Evolutionary conservation across 257 asterid species (phyloP).

Genomic region (Salvia splendens): DNA sequence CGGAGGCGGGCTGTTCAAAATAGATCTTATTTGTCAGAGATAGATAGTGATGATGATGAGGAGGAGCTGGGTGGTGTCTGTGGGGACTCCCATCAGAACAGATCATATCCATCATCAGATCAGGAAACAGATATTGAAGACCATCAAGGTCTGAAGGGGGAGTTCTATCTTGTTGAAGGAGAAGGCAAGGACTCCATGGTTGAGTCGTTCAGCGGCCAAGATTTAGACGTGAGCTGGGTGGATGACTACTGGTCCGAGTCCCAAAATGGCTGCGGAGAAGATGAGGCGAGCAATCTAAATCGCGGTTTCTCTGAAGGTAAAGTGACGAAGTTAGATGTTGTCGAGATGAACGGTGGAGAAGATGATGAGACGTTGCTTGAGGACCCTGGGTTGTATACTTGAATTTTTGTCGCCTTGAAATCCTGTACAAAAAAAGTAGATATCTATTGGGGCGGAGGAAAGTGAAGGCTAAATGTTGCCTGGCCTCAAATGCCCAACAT

Average conservation of each 20-base stretch:
- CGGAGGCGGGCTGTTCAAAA: constrained; percentile 71
- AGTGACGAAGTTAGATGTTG: constrained; percentile 28
- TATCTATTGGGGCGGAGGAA: neutral
- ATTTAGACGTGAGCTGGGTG: constrained; percentile 41
- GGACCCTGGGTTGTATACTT: constrained; percentile 26
- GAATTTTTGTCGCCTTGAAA: neutral
- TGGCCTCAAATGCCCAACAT: constrained; percentile 17
- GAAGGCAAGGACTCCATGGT: constrained; percentile 56
- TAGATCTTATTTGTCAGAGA: constrained; percentile 56
- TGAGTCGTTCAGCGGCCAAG: constrained; percentile 51
- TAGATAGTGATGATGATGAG: constrained; percentile 90
- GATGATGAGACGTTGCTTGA: constrained; percentile 23
- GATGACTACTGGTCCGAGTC: constrained; percentile 49
- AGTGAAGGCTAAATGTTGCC: constrained; percentile 21
- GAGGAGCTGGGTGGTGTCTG: constrained; percentile 47
- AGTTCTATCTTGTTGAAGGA: constrained; percentile 32
- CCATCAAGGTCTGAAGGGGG: constrained; percentile 18
- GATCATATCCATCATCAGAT: constrained; percentile 27
- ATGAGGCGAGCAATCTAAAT: constrained; percentile 17
- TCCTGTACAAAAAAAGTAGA: constrained; percentile 16
- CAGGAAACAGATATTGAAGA: constrained; percentile 35
- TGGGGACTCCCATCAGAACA: constrained; percentile 31
- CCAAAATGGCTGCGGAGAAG: constrained; percentile 15
- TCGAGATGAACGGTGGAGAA: constrained; percentile 28
- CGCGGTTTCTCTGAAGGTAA: constrained; percentile 21